These are phyloP conservation scores for Brassica balearica DNA, from an alignment of 441 rosid genomes.

Conservation along the genomic window DNA sequence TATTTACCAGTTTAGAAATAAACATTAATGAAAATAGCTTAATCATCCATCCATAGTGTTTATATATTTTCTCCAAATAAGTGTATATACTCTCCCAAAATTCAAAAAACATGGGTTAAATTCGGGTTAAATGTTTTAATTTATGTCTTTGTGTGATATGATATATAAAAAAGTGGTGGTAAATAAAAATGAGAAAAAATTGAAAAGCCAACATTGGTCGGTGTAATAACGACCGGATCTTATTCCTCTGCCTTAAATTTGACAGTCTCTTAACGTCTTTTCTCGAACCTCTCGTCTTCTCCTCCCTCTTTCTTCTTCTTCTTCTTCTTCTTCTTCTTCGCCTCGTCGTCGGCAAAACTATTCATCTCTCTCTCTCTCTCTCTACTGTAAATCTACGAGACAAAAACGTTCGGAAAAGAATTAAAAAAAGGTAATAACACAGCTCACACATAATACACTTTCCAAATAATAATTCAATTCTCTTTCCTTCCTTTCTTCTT, in stretches of 20 bases:
- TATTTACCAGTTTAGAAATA: neutral
- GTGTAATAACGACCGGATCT: conserved; percentile 38
- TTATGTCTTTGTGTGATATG: neutral
- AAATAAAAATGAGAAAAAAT: neutral
- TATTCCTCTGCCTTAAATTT: conserved; percentile 31
- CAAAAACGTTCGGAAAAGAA: conserved; percentile 15
- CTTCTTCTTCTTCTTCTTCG: conserved; percentile 18
- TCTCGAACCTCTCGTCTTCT: conserved; percentile 33
- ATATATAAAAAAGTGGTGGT: conserved; percentile 8
- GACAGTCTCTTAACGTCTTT: conserved; percentile 27
- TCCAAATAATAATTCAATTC: conserved; percentile 33
- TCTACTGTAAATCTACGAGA: conserved; percentile 22
- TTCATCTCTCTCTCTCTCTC: conserved; percentile 2
- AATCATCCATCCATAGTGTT: neutral
- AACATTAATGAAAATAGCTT: neutral
- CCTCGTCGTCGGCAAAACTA: conserved; percentile 22
- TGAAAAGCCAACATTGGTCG: conserved; percentile 39
- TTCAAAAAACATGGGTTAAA: neutral
- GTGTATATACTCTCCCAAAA: neutral
- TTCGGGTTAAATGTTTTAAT: neutral
- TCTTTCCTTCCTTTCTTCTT: neutral
- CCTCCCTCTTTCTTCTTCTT: neutral
- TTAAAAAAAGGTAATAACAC: conserved; percentile 29
- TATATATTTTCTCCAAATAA: neutral
- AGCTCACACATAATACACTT: conserved; percentile 33